A percentile compares a stretch with the other conserved stretches of the same genome.
Evolutionary conservation across 192 early-diverging fungal species (phyloP).

Genomic region (Backusella parvicylindrica): DNA sequence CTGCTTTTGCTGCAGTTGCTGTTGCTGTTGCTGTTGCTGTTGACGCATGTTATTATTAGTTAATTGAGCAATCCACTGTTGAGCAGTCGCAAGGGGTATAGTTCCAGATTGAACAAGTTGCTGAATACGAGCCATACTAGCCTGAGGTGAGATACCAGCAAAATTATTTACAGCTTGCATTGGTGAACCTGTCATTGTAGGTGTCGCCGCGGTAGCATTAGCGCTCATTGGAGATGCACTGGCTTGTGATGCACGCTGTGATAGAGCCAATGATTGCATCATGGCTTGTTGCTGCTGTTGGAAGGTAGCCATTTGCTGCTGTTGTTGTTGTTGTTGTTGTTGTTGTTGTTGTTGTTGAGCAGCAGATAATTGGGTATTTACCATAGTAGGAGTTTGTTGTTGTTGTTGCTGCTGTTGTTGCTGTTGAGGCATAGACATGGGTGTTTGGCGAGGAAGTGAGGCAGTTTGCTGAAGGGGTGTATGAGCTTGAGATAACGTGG

Average conservation of each 20-base stretch:
- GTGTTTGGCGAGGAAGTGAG: not conserved
- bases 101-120: slow-evolving; percentile 19
- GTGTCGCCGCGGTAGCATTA: not conserved
- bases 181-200: not conserved
- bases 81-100: slow-evolving; percentile 25
- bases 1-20: not conserved
- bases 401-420: not conserved
- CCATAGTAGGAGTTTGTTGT: not conserved
- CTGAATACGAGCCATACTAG: slow-evolving; percentile 20
- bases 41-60: not conserved
- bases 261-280: not conserved
- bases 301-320: slow-evolving; percentile 8
- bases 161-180: not conserved
- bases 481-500: slow-evolving; percentile 7
- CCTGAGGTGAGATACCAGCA: slow-evolving; percentile 9
- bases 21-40: not conserved
- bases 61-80: slow-evolving; percentile 25
- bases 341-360: not conserved
- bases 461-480: slow-evolving; percentile 11
- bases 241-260: slow-evolving; percentile 5
- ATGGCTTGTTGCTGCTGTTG: slow-evolving; percentile 6
- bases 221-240: not conserved
- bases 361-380: slow-evolving; percentile 7
- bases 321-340: not conserved
- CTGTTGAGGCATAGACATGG: not conserved